phyloP scores from a whole-genome alignment of 352 stramenopile genomes.

The Phytopythium sindhum region DNA sequence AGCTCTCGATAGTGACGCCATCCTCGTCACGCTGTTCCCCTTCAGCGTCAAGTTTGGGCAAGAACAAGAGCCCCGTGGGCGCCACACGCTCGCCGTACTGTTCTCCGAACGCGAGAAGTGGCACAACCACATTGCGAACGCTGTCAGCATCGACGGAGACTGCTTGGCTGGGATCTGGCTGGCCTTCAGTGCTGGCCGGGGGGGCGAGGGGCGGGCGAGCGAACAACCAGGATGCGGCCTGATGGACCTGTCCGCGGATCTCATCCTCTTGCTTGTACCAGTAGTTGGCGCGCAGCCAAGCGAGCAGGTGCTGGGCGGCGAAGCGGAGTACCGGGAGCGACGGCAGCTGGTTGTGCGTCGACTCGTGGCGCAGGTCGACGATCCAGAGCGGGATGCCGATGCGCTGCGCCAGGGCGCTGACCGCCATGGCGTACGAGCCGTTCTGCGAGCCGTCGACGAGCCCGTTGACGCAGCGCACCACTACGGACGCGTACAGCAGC shows the following conservation, averaged over 20 bases:
- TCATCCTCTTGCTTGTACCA: constrained; percentile 75
- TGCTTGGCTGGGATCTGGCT: constrained; percentile 8
- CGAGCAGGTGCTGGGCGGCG: constrained; percentile 79
- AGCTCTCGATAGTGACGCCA: constrained; percentile 24
- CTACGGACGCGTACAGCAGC: constrained; percentile 53
- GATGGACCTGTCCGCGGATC: constrained; percentile 45
- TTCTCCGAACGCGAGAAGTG: constrained; percentile 55
- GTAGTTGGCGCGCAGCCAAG: constrained; percentile 87
- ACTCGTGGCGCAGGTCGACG: constrained; percentile 92
- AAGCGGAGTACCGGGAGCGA: constrained; percentile 86
- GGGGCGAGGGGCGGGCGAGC: constrained; percentile 15
- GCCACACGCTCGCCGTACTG: constrained; percentile 51
- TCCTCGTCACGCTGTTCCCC: constrained; percentile 4
- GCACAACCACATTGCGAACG: constrained; percentile 53
- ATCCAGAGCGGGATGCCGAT: constrained; percentile 93
- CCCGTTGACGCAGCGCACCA: constrained; percentile 84
- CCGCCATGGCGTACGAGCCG: constrained; percentile 66
- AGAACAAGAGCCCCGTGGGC: constrained; percentile 44
- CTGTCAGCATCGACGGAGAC: constrained; percentile 36
- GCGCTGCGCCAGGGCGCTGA: constrained; percentile 75
- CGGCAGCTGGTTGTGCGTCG: constrained; percentile 92
- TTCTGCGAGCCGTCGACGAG: constrained; percentile 81
- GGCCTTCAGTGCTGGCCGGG: not conserved
- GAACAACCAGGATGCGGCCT: constrained; percentile 34
- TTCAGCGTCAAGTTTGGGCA: constrained; percentile 6